A percentile compares a stretch with the other conserved stretches of the same genome.
These are phyloP conservation scores for Verticillium isaacii DNA, from an alignment of 2,329 filamentous ascomycete genomes.

Conservation along the genomic window DNA sequence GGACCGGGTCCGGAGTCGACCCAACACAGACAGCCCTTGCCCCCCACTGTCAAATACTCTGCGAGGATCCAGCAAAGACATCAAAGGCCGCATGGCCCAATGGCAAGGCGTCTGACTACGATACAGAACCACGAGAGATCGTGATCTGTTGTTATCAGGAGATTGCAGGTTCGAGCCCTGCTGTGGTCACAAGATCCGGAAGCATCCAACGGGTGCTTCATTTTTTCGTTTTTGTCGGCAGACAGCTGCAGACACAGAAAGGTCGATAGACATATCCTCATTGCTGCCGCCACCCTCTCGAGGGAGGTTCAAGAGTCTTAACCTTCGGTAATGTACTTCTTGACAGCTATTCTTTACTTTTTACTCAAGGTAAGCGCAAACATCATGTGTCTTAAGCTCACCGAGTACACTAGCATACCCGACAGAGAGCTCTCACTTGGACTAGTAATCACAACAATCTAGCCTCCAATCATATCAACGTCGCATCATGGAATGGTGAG, in stretches of 20 bases:
- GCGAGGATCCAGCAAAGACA: background rate
- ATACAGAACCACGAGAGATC: conserved; percentile 8
- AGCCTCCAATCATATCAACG: too few relatives aligned
- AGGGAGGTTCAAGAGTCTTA: too few relatives aligned
- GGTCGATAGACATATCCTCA: too few relatives aligned
- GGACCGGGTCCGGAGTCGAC: background rate
- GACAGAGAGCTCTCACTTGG: too few relatives aligned
- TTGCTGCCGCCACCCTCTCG: too few relatives aligned
- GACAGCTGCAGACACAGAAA: background rate
- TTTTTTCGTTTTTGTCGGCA: background rate
- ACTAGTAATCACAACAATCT: too few relatives aligned
- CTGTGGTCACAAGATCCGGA: background rate
- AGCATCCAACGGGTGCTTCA: background rate
- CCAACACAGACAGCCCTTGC: background rate
- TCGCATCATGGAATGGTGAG: too few relatives aligned
- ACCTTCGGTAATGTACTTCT: too few relatives aligned
- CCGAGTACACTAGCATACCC: too few relatives aligned
- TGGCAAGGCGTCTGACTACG: conserved; percentile 40
- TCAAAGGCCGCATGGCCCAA: conserved; percentile 22
- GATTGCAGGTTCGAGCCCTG: background rate
- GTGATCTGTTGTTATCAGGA: background rate
- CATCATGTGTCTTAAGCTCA: too few relatives aligned
- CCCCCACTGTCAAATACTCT: background rate
- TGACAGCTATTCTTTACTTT: too few relatives aligned
- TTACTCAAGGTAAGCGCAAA: too few relatives aligned